Percentiles rank a stretch among this genome's conserved stretches.
phyloP scores from a whole-genome alignment of 2,329 filamentous ascomycete genomes.

The Neonectria sp. region DNA sequence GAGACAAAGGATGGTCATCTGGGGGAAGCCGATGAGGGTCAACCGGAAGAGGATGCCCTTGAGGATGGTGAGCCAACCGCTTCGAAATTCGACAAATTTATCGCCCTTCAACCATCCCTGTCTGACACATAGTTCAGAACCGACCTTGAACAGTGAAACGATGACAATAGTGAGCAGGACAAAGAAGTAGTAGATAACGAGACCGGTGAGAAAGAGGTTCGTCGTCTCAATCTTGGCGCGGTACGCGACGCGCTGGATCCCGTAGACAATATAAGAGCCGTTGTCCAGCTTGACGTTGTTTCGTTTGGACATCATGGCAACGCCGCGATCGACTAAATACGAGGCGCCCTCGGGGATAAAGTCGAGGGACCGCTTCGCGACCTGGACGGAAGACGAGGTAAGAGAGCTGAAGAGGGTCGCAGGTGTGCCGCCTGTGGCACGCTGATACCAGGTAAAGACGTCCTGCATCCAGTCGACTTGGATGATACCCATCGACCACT shows the following conservation, averaged over 20 bases:
- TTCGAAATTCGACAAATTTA: conserved; percentile 93
- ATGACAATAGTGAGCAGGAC: conserved; percentile 80
- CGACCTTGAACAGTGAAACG: conserved; percentile 84
- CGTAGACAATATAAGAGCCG: conserved; percentile 76
- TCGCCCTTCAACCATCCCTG: conserved; percentile 84
- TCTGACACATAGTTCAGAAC: conserved; percentile 82
- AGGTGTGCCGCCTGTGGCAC: conserved; percentile 89
- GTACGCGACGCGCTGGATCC: conserved; percentile 94
- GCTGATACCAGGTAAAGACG: conserved; percentile 96
- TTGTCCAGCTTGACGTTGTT: conserved; percentile 67
- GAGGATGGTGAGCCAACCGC: conserved; percentile 91
- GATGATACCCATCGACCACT: conserved; percentile 98
- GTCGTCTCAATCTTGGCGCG: conserved; percentile 86
- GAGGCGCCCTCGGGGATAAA: conserved; percentile 54
- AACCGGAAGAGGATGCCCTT: conserved; percentile 95
- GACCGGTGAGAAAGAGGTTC: conserved; percentile 93
- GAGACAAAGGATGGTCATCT: conserved; percentile 89
- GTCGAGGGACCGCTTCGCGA: conserved; percentile 74
- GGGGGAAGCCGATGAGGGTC: conserved; percentile 90
- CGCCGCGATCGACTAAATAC: conserved; percentile 67
- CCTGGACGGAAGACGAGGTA: conserved; percentile 82
- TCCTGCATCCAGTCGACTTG: conserved; percentile 85
- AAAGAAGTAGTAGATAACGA: conserved; percentile 90
- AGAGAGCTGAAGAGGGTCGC: conserved; percentile 83
- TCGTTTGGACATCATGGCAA: conserved; percentile 68